Conservation (phyloP, 768 basidiomycete species). For the Auriscalpium vulgare region DNA sequence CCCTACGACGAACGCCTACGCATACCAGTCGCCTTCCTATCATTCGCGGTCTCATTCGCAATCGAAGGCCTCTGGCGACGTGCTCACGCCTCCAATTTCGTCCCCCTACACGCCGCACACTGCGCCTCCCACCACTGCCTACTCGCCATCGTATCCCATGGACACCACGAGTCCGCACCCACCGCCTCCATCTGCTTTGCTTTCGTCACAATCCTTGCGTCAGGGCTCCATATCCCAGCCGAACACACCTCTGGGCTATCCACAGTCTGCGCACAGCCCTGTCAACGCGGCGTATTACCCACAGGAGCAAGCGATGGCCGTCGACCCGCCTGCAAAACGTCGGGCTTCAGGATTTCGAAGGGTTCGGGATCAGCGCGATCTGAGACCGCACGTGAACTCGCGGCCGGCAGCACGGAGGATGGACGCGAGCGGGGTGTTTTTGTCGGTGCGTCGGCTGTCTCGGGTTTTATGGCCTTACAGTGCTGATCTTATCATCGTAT, state of each 20-base stretch:
- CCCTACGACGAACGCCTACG: constrained; percentile 46
- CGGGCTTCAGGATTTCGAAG: constrained; percentile 72
- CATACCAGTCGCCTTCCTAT: constrained; percentile 31
- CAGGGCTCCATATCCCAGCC: constrained; percentile 61
- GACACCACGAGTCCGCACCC: constrained; percentile 61
- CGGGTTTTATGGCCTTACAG: neutral
- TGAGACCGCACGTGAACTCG: constrained; percentile 65
- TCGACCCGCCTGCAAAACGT: constrained; percentile 59
- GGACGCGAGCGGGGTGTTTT: constrained; percentile 63
- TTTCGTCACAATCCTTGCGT: constrained; percentile 40
- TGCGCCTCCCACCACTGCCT: constrained; percentile 27
- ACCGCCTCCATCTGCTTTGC: constrained; percentile 39
- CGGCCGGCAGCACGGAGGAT: constrained; percentile 64
- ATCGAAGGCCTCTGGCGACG: constrained; percentile 28
- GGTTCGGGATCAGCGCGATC: constrained; percentile 67
- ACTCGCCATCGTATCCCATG: constrained; percentile 49
- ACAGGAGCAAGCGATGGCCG: constrained; percentile 62
- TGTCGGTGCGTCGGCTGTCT: constrained; percentile 57
- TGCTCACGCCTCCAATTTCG: constrained; percentile 25
- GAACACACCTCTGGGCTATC: constrained; percentile 63
- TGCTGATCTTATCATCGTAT: constrained; percentile 12
- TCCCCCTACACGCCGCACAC: constrained; percentile 51
- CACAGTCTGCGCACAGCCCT: constrained; percentile 43
- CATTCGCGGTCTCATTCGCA: constrained; percentile 45
- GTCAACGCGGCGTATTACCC: constrained; percentile 44